Evolutionary conservation across 2,329 filamentous ascomycete genomes (phyloP).

Genomic region (Phoma herbarum): DNA sequence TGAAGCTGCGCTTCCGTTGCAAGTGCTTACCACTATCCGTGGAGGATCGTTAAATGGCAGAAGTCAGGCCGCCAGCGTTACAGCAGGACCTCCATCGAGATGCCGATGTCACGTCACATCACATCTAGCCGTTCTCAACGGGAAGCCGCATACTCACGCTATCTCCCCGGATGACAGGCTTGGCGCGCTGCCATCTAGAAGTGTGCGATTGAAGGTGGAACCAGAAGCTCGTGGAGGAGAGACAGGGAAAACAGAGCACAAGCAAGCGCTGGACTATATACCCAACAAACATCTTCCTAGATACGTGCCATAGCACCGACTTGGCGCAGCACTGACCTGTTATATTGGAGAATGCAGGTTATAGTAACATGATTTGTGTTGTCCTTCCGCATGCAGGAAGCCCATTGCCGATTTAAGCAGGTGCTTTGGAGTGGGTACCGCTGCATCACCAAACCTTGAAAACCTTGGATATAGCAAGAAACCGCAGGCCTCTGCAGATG

Average conservation of each 20-base stretch:
- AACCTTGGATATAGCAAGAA: not conserved
- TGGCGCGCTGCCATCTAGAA: not conserved
- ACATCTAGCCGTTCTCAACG: constrained; percentile 1
- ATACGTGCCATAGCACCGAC: not conserved
- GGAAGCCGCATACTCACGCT: constrained; percentile 3
- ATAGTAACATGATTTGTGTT: constrained; percentile 1
- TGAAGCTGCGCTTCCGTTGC: not conserved
- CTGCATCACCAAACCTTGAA: not conserved
- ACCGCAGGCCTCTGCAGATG: not conserved
- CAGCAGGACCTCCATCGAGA: not conserved
- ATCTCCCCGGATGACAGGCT: not conserved
- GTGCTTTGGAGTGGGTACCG: constrained; percentile 20
- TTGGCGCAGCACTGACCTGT: constrained; percentile 3
- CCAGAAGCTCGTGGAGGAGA: not conserved
- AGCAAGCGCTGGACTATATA: constrained; percentile 13
- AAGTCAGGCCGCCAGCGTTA: not conserved
- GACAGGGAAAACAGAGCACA: constrained; percentile 8
- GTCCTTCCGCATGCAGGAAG: constrained; percentile 17
- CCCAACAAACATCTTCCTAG: not conserved
- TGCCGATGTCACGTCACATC: constrained; percentile 9
- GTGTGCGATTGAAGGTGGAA: not conserved
- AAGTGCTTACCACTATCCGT: too few relatives aligned
- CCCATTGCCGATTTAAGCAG: constrained; percentile 31
- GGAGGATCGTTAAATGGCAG: not conserved
- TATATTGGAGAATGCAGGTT: constrained; percentile 17